Evolutionary conservation across 2,329 filamentous ascomycete species (phyloP), one percentile per base, ranked within the genome.

Genomic region (Penicillium paneum): DNA sequence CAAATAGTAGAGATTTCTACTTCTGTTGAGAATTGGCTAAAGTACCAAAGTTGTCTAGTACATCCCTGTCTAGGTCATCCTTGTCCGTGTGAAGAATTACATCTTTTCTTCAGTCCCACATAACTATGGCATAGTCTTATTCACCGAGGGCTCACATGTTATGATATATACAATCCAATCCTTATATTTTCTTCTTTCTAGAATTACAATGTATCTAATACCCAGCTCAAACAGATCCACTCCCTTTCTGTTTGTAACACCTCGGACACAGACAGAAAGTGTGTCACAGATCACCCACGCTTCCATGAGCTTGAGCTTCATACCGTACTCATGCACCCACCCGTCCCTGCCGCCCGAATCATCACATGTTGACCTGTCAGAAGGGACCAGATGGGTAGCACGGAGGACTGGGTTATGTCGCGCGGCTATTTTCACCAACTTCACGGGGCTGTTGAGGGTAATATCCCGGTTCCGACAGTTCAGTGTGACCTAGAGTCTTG

Each of bases 281-380:
- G 49, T 46, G 54, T 44, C 35, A 38, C 28, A 28, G 35, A 40
- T 46, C 34, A 34, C 31, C 41, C 53, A 42, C 36, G 49, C 48
- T 28, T 46, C 50, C 43, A 54, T 48, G 54, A 61, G 51, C 59
- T 61, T 57, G 51, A 59, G 24, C 39, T 45, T 57, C 48, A 42
- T 50, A 54, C 56, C 51, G 51, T 52, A 32, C 29, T 4, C 35
- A 35, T 60, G 59, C 59, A 52, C 24, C 36, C 40, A 54, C 57
- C 59, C 60, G 59, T 49, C 36, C 40, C 55, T 40, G 52, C 38
- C 51, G 56, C 53, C 58, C 58, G 41, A 58, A 56, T 56, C 50
- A 52, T 52, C 50, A 53, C 50, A 48, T 52, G 50, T 53, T 28
- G 50, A 35, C 49, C 34, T 50, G 48, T 50, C 34, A 52, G 43